Conservation (phyloP, 2,329 filamentous ascomycete species). For the Didymellaceae sp. region DNA sequence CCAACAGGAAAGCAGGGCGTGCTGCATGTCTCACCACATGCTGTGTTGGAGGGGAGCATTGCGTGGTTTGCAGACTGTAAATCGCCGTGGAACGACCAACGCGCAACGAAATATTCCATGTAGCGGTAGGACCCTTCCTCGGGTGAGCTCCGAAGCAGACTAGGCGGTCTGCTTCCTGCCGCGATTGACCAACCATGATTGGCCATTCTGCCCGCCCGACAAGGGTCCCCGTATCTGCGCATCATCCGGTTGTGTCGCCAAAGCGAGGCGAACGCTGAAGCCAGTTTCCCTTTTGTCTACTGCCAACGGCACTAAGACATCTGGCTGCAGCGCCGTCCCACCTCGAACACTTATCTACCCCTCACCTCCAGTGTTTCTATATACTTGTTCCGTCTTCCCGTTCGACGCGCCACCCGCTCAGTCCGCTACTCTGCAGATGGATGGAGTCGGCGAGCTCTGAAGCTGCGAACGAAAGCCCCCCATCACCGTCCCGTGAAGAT, state of each 20-base stretch:
- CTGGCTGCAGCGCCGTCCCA: constrained; percentile 26
- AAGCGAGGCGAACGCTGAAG: constrained; percentile 19
- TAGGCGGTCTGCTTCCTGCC: constrained; percentile 2
- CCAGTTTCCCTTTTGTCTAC: constrained; percentile 16
- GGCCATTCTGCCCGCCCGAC: constrained; percentile 11
- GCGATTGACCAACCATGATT: constrained; percentile 1
- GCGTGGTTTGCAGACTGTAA: constrained; percentile 9
- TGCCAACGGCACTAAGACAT: constrained; percentile 22
- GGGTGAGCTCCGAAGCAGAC: constrained; percentile 17
- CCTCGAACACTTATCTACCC: constrained; percentile 23
- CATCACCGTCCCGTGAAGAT: constrained; percentile 30
- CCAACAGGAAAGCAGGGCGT: constrained; percentile 4
- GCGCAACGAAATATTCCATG: constrained; percentile 8
- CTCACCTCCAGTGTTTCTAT: constrained; percentile 21
- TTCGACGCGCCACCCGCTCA: constrained; percentile 32
- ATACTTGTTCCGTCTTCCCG: constrained; percentile 21
- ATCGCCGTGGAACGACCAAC: constrained; percentile 10
- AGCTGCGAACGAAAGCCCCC: constrained; percentile 33
- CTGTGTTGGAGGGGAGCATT: constrained; percentile 19
- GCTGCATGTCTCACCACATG: constrained; percentile 22
- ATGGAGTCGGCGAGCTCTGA: constrained; percentile 49
- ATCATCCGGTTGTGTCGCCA: constrained; percentile 16
- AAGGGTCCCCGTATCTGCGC: constrained; percentile 21
- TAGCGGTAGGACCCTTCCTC: constrained; percentile 12
- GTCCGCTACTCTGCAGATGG: constrained; percentile 44